Evolutionary conservation across 768 basidiomycete genomes (phyloP).

Genomic region (Rhizopogon sp.): DNA sequence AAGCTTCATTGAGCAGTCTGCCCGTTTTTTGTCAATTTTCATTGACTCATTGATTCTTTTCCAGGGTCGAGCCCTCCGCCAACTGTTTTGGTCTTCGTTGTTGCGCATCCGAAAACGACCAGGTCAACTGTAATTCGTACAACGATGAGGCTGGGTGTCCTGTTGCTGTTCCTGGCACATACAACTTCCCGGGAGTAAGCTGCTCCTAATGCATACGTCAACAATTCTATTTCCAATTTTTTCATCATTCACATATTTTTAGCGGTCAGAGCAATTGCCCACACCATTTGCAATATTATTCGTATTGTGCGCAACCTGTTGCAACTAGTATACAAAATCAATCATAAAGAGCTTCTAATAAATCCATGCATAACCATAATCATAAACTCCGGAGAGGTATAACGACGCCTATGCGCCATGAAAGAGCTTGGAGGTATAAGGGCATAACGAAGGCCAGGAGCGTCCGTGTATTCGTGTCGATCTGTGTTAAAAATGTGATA

Average conservation of each 20-base stretch:
- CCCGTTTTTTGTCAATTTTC: background rate
- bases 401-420: background rate
- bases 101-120: slow-evolving; percentile 36
- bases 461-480: background rate
- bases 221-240: background rate
- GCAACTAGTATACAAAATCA: background rate
- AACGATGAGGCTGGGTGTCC: slow-evolving; percentile 40
- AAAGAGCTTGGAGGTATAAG: background rate
- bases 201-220: slow-evolving; percentile 23
- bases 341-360: background rate
- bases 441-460: background rate
- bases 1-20: slow-evolving; percentile 49
- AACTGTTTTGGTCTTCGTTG: slow-evolving; percentile 47
- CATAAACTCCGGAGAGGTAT: background rate
- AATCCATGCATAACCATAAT: background rate
- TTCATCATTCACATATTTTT: background rate
- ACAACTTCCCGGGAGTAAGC: slow-evolving; percentile 35
- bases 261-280: background rate
- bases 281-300: background rate
- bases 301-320: background rate
- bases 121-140: slow-evolving; percentile 48
- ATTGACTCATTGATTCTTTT: background rate
- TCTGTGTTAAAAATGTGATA: background rate
- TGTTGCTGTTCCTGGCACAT: slow-evolving; percentile 39
- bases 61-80: slow-evolving; percentile 41